Evolutionary conservation across 2,329 filamentous ascomycete genomes (phyloP).

Genomic region (Aspergillus sp.): DNA sequence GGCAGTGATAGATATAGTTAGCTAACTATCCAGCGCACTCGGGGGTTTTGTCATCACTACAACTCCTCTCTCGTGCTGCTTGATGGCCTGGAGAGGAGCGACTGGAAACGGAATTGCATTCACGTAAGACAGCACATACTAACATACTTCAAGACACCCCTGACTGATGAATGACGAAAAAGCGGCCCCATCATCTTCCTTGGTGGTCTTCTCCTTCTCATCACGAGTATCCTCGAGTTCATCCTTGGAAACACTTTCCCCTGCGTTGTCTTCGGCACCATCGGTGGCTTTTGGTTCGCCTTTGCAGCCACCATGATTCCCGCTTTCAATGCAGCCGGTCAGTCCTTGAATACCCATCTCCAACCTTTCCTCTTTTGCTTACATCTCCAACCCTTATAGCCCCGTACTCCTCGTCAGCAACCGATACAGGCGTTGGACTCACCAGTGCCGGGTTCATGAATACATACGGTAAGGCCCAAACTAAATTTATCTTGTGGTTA

Average conservation of each 20-base stretch:
- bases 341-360: constrained; percentile 28
- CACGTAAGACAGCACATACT: constrained; percentile 16
- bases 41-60: constrained; percentile 29
- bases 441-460: constrained; percentile 23
- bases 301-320: constrained; percentile 58
- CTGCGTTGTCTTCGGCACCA: constrained; percentile 57
- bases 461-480: constrained; percentile 21
- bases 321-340: constrained; percentile 51
- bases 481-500: no score
- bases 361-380: not conserved
- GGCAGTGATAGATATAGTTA: not conserved
- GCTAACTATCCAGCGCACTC: constrained; percentile 14
- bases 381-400: constrained; percentile 8
- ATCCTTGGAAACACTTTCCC: constrained; percentile 61
- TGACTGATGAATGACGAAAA: not conserved
- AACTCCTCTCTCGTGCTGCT: constrained; percentile 24
- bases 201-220: constrained; percentile 54
- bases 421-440: constrained; percentile 25
- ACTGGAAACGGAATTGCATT: constrained; percentile 26
- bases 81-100: constrained; percentile 29
- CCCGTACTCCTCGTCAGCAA: constrained; percentile 26
- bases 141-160: no score
- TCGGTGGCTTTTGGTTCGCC: constrained; percentile 57
- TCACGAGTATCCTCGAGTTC: constrained; percentile 57
- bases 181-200: constrained; percentile 54